Evolutionary conservation across 1,284 basidiomycete species (phyloP), one percentile per base, ranked within the genome.

Genomic region (Tylopilus orsonianus): DNA sequence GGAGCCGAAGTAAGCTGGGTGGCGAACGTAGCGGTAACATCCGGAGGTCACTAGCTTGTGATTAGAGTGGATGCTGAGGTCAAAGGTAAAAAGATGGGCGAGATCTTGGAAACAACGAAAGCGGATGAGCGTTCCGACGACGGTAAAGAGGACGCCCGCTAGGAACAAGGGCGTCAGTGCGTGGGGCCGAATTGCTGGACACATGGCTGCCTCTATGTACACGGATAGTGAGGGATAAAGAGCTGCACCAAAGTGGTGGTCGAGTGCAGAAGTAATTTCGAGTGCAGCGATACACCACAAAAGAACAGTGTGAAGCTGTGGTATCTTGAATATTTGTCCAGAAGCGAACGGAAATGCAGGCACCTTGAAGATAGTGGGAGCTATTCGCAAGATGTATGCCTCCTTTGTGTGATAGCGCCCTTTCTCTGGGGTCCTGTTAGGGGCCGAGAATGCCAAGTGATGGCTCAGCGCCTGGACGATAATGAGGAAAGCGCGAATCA

Each of bases 41-140:
- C 81, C 74, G 13, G 62, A 65, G 0, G 78, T 82, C 57, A 84
- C 68, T 48, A 84, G 73, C 33, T 64, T 72, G 64, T 83, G 82
- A n/a, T 68, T 62, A 2, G 78, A 76, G 53, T 77, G 73, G 40
- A 83, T 67, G 41, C 79, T 78, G 50, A 84, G 72, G 54, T 82
- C 80, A 62, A 82, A 84, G 1, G 81, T 84, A 68, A 84, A 84
- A 48, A 82, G 67, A 5, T 71, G 61, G 2, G 81, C 82, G 27
- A 75, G 71, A 43, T 65, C 62, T 42, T 55, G 63, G 64, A 70
- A 75, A 54, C 74, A 75, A 14, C 53, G 56, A 38, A 69, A 44
- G 27, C 73, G 72, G 37, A 74, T 62, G 44, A 64, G 40, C 48
- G 74, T 70, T 9, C 81, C 81, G 9, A 74, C 60, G 5, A 72